Percentiles rank a stretch among this genome's conserved stretches.
Evolutionary conservation across 257 asterid species (phyloP).

Genomic region (Coffea eugenioides): DNA sequence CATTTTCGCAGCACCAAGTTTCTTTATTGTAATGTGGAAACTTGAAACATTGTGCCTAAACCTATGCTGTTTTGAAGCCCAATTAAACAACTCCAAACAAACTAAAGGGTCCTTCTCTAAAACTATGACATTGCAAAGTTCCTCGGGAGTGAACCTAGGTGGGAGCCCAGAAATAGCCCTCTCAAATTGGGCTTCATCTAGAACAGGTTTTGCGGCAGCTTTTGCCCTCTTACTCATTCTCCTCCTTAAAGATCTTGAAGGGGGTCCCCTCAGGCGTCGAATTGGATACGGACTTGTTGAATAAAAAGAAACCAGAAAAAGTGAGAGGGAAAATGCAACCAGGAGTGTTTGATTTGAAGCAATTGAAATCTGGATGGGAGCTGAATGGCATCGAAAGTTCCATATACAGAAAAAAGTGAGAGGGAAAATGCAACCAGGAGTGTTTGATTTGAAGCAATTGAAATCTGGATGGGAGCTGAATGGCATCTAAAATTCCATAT

Average conservation of each 20-base stretch:
- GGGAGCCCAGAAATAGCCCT: slow-evolving; percentile 54
- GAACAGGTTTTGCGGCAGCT: slow-evolving; percentile 67
- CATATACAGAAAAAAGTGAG: slow-evolving; percentile 11
- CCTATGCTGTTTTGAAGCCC: slow-evolving; percentile 90
- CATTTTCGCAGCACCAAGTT: slow-evolving; percentile 79
- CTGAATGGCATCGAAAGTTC: slow-evolving; percentile 8
- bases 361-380: slow-evolving; percentile 7
- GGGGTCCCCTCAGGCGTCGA: slow-evolving; percentile 49
- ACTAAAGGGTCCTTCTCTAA: slow-evolving; percentile 63
- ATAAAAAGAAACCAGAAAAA: slow-evolving; percentile 28
- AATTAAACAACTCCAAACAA: slow-evolving; percentile 82
- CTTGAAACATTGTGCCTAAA: slow-evolving; percentile 66
- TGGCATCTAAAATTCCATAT: slow-evolving; percentile 6
- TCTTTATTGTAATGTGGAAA: slow-evolving; percentile 58
- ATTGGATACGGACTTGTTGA: slow-evolving; percentile 38
- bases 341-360: not conserved
- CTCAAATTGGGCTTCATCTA: slow-evolving; percentile 52
- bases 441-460: not conserved
- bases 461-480: slow-evolving; percentile 11
- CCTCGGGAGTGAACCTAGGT: slow-evolving; percentile 76
- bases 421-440: slow-evolving; percentile 7
- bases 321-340: slow-evolving; percentile 11
- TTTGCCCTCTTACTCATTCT: slow-evolving; percentile 66
- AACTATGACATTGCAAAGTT: slow-evolving; percentile 58
- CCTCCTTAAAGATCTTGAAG: slow-evolving; percentile 69